Conservation (phyloP, 441 rosid genomes). For the Pelargonium fulgidum region DNA sequence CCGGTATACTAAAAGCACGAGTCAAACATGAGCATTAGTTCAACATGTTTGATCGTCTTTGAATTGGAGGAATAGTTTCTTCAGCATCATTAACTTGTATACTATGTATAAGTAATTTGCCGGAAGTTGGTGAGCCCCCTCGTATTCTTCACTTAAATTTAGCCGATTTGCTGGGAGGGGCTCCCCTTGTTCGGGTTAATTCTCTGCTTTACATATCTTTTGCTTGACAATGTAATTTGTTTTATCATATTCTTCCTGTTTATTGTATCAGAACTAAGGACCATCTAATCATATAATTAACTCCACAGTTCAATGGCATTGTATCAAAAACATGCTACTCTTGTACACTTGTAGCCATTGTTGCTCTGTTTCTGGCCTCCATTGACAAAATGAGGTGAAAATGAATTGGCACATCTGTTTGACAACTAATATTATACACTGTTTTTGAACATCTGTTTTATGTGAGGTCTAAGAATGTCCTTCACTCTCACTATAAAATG, state of each 20-base stretch:
- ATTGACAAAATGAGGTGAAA: background rate
- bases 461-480: no score
- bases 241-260: conserved; percentile 18
- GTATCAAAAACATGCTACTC: conserved; percentile 7
- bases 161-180: conserved; percentile 4
- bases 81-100: conserved; percentile 39
- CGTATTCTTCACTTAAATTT: conserved; percentile 14
- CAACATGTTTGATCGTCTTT: conserved; percentile 22
- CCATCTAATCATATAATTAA: conserved; percentile 28
- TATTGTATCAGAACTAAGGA: conserved; percentile 26
- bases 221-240: conserved; percentile 27
- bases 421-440: no score
- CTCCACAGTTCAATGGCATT: conserved; percentile 14
- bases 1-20: conserved; percentile 59
- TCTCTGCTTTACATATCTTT: conserved; percentile 22
- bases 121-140: conserved; percentile 21
- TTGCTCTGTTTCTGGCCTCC: background rate
- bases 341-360: background rate
- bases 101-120: conserved; percentile 51
- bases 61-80: conserved; percentile 19
- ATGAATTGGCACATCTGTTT: background rate
- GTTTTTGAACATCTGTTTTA: no score
- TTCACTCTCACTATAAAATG: no score
- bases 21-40: conserved; percentile 69
- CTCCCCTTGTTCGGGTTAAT: conserved; percentile 16